These are phyloP conservation scores for Saccharomycopsis crataegensis DNA, from an alignment of 1,139 yeast species.

Conservation along the genomic window DNA sequence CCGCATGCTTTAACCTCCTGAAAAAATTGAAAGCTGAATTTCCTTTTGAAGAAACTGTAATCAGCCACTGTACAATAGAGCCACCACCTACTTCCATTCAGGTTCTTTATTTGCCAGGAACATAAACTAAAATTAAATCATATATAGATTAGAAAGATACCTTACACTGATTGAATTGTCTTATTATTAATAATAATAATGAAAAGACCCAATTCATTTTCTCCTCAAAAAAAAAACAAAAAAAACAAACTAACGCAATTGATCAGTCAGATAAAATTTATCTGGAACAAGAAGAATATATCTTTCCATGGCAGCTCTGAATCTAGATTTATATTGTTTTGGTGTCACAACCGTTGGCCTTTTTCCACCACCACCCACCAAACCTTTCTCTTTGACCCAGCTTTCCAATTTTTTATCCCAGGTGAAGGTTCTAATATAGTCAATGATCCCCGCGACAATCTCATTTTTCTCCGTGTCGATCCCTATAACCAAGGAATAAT, in stretches of 20 bases:
- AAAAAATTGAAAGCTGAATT: too few species aligned
- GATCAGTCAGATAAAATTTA: conserved; percentile 46
- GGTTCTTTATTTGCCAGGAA: too few species aligned
- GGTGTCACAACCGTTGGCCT: conserved; percentile 98
- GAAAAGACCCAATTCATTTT: too few species aligned
- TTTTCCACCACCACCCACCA: conserved; percentile 82
- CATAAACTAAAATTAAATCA: too few species aligned
- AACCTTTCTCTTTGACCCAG: conserved; percentile 94
- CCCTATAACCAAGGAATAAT: conserved; percentile 90
- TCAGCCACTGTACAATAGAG: too few species aligned
- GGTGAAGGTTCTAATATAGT: conserved; percentile 90
- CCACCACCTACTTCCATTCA: too few species aligned
- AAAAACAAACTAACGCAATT: background rate
- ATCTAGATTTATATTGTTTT: conserved; percentile 84
- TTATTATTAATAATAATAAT: too few species aligned
- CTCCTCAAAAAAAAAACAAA: too few species aligned
- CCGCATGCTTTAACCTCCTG: too few species aligned
- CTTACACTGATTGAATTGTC: too few species aligned
- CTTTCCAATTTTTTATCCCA: conserved; percentile 98
- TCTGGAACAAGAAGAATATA: conserved; percentile 94
- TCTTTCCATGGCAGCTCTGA: conserved; percentile 96
- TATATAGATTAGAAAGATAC: too few species aligned
- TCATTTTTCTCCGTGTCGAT: conserved; percentile 65
- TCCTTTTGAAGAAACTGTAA: too few species aligned
- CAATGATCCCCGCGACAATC: conserved; percentile 89